These are phyloP conservation scores for Mycena indigotica DNA, from an alignment of 768 basidiomycete species.

Conservation along the genomic window DNA sequence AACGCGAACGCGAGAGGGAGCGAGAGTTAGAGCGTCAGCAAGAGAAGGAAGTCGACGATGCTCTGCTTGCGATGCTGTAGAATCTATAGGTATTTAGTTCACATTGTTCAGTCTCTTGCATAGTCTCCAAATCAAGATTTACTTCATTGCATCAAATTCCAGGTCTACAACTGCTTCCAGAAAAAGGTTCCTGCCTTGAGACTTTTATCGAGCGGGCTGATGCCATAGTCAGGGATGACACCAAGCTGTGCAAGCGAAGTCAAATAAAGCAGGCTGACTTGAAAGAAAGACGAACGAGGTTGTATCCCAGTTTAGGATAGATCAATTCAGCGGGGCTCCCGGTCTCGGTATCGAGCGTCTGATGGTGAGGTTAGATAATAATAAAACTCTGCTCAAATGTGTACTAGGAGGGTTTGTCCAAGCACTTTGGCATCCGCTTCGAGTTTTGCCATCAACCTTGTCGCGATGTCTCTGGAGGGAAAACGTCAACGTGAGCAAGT, in stretches of 20 bases:
- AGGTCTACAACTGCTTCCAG: slow-evolving; percentile 15
- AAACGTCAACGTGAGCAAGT: not conserved
- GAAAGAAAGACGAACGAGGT: not conserved
- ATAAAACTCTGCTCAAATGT: not conserved
- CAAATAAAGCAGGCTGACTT: not conserved
- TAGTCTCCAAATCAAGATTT: not conserved
- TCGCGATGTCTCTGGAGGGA: slow-evolving; percentile 1
- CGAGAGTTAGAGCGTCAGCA: slow-evolving; percentile 31
- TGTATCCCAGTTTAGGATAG: slow-evolving; percentile 18
- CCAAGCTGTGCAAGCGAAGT: slow-evolving; percentile 7
- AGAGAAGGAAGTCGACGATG: slow-evolving; percentile 45
- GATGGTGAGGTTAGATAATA: not conserved
- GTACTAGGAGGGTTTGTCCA: slow-evolving; percentile 10
- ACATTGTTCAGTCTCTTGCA: not conserved
- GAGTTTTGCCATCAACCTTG: slow-evolving; percentile 9
- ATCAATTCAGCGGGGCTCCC: slow-evolving; percentile 15
- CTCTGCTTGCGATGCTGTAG: not conserved
- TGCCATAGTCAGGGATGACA: slow-evolving; percentile 14
- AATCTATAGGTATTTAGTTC: not conserved
- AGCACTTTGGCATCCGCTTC: slow-evolving; percentile 4
- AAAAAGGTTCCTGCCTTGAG: slow-evolving; percentile 14
- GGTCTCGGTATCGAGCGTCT: slow-evolving; percentile 17
- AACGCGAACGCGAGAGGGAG: slow-evolving; percentile 43
- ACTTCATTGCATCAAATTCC: not conserved
- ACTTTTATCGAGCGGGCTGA: slow-evolving; percentile 10